Percentiles rank a stretch among this genome's conserved stretches.
These are phyloP conservation scores for Cutaneotrichosporon sp. DNA, from an alignment of 1,284 basidiomycete genomes.

Conservation along the genomic window DNA sequence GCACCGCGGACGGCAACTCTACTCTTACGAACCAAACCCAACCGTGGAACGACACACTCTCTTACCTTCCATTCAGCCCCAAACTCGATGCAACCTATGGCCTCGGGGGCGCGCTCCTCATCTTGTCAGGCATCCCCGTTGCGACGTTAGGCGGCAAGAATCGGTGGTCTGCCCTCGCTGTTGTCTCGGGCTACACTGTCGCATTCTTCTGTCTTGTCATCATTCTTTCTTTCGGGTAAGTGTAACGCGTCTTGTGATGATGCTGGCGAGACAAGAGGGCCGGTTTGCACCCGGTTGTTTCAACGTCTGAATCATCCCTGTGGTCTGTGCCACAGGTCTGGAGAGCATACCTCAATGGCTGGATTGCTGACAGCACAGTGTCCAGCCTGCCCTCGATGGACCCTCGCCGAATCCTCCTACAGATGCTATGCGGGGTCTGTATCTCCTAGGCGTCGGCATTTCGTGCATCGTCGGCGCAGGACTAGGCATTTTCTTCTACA, in stretches of 20 bases:
- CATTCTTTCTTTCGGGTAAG: slow-evolving; percentile 76
- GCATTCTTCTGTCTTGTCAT: slow-evolving; percentile 79
- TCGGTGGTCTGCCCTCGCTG: slow-evolving; percentile 89
- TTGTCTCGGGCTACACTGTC: slow-evolving; percentile 83
- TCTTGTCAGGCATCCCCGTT: slow-evolving; percentile 81
- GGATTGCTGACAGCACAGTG: slow-evolving; percentile 23
- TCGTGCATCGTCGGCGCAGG: slow-evolving; percentile 78
- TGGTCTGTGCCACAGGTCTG: background rate
- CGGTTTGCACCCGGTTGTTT: too few species aligned
- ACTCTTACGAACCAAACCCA: slow-evolving; percentile 23
- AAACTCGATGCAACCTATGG: slow-evolving; percentile 82
- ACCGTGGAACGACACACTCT: slow-evolving; percentile 40
- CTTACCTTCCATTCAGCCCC: slow-evolving; percentile 55
- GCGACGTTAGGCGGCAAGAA: slow-evolving; percentile 90
- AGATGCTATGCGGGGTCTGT: slow-evolving; percentile 75
- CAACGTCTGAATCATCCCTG: background rate
- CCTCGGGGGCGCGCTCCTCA: slow-evolving; percentile 79
- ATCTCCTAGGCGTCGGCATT: slow-evolving; percentile 73
- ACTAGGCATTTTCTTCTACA: slow-evolving; percentile 80
- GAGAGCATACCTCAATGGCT: too few species aligned
- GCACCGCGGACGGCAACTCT: slow-evolving; percentile 13
- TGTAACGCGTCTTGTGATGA: slow-evolving; percentile 5
- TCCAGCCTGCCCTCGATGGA: slow-evolving; percentile 47
- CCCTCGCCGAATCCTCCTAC: slow-evolving; percentile 71
- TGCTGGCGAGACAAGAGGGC: too few species aligned